Base-by-base conservation (phyloP, 345 rosid species). In the Laguncularia racemosa region DNA sequence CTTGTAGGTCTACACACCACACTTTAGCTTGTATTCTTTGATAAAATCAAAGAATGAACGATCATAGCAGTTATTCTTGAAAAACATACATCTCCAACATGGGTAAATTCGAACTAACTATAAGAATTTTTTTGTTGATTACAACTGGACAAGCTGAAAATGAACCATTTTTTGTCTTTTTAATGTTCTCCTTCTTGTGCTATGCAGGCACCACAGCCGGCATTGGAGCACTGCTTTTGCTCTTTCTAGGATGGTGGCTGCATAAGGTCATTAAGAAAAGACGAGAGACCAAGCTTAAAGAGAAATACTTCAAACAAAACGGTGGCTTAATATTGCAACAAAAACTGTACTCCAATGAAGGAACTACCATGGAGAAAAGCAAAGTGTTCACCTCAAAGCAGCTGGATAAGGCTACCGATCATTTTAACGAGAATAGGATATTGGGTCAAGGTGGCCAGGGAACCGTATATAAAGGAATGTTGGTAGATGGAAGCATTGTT, bases 391-490 rank as follows among this genome's bases (percentile, higher is more conserved):
- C 44, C 44, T 55, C 67, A 0, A 38, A 55, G 15, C 61, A 63
- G 50, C 16, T 63, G 12, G 54, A 63, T 28, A 55, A 33, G 38
- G 60, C 60, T 4, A 63, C 67, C 6, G 55, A 63, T 19, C 46
- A 40, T 26, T 63, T 63, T 38, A 63, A 43, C 33, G 9, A 38
- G 20, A 56, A 20, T 6, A 19, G 61, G 43, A 56, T 63, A 10
- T 55, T 63, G 7, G 67, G 67, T 5, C 60, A 48, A 20, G 67
- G 67, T 13, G 67, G 67, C 4, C 67, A 63, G 21, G 67, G 67
- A 3, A 63, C 67, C 2, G 59, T 62, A 9, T 62, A 62, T 53
- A 62, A 62, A 51, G 71, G 71, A 16, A 55, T 67, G 66, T 48
- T 67, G 33, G 56, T 17, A 16, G 66, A 67, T 16, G 66, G 66